A percentile compares a stretch with the other conserved stretches of the same genome.
Conservation (phyloP, 192 early-diverging fungal genomes). For the Rhizoclosmatium sp. region DNA sequence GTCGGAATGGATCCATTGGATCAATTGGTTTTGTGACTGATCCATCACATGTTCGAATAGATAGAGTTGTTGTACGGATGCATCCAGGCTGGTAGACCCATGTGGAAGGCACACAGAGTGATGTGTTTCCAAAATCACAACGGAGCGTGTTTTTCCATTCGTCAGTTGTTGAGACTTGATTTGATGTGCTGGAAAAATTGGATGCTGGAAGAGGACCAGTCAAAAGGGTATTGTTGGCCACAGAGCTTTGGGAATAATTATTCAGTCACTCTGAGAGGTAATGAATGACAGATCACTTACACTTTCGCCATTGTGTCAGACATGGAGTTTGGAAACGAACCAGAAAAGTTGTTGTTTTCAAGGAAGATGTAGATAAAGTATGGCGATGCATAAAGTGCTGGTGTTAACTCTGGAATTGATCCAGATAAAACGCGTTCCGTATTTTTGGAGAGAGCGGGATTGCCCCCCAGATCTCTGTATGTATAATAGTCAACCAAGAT, state of each 20-base stretch:
- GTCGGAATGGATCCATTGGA: conserved; percentile 12
- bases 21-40: not conserved
- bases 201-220: conserved; percentile 22
- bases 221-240: conserved; percentile 12
- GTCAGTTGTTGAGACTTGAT: not conserved
- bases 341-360: conserved; percentile 22
- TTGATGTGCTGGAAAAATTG: too few species aligned
- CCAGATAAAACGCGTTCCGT: not conserved
- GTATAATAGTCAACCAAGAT: not conserved
- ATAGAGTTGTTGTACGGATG: not conserved
- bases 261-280: not conserved
- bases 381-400: not conserved
- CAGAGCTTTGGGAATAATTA: not conserved
- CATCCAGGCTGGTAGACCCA: conserved; percentile 29
- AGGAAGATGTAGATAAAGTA: conserved; percentile 11
- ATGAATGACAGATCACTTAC: not conserved
- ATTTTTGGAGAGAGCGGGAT: not conserved
- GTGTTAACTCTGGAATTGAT: not conserved
- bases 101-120: not conserved
- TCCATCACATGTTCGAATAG: conserved; percentile 16
- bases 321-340: conserved; percentile 20
- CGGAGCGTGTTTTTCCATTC: conserved; percentile 18
- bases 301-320: conserved; percentile 1
- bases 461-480: not conserved
- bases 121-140: conserved; percentile 19